These are phyloP conservation scores for Candida nonsorbophila DNA, from an alignment of 805 yeast genomes.

Conservation along the genomic window DNA sequence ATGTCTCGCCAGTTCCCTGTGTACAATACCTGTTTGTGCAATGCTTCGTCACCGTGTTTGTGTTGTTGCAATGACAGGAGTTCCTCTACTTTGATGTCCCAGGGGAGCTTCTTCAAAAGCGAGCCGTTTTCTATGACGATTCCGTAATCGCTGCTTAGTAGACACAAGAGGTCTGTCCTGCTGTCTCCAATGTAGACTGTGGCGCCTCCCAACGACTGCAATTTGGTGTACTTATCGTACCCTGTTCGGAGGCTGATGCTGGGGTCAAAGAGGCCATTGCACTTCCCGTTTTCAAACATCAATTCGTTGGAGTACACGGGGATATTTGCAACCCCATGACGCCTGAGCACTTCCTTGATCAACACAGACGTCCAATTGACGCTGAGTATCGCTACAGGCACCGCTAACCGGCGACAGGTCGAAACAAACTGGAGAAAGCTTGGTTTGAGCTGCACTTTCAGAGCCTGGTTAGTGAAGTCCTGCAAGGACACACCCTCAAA, in stretches of 20 bases:
- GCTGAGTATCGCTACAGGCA: conserved; percentile 46
- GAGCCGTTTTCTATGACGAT: conserved; percentile 36
- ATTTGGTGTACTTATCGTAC: conserved; percentile 38
- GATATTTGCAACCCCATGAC: conserved; percentile 13
- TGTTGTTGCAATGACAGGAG: too few species aligned
- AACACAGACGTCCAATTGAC: conserved; percentile 57
- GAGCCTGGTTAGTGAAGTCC: conserved; percentile 29
- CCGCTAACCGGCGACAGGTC: conserved; percentile 10
- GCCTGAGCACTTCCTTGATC: conserved; percentile 29
- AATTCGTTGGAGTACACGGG: conserved; percentile 50
- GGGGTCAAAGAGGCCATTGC: conserved; percentile 24
- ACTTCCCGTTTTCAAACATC: conserved; percentile 22
- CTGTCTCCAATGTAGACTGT: conserved; percentile 59
- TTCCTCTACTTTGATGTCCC: conserved; percentile 5
- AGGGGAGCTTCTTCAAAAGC: conserved; percentile 17
- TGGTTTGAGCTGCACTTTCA: conserved; percentile 28
- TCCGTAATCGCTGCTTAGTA: conserved; percentile 44
- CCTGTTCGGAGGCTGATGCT: conserved; percentile 42
- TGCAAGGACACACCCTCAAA: conserved; percentile 37
- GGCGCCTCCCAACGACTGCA: conserved; percentile 11
- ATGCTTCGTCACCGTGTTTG: too few species aligned
- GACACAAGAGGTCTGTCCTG: conserved; percentile 49
- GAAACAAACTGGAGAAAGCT: conserved; percentile 34
- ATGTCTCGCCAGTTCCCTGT: conserved; percentile 2
- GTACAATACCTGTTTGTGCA: conserved; percentile 1